Evolutionary conservation across 805 yeast species (phyloP), one percentile per base, ranked within the genome.

Genomic region (Lipomyces starkeyi): DNA sequence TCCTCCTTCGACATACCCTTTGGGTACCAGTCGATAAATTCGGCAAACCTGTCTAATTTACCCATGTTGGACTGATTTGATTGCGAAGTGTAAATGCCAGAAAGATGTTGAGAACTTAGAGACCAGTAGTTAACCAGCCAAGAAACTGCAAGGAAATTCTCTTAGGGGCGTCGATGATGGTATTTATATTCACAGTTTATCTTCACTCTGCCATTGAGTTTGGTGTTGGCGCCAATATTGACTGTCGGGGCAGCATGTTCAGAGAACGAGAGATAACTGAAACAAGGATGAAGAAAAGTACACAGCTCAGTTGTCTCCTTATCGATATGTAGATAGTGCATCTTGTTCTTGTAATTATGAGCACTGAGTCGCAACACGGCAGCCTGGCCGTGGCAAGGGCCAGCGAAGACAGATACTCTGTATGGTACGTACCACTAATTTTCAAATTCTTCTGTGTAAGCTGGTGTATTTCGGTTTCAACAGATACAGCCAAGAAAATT

Each of bases 1-100:
- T 83, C 86, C 69, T 82, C 82, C 75, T 82, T 79, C 2, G 88
- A 70, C 69, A 75, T 59, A 20, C 35, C 67, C 59, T 58, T 56
- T 22, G 71, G 71, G 29, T 62, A 68, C 71, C 71, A 68, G 52
- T 56, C 71, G 34, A 66, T 63, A 5, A 35, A 34, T 53, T 65
- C 71, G 11, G 59, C 67, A 25, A 68, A 54, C n/a, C 54, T 32
- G 14, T 62, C 54, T 0, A 49, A 5, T 1, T 1, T 11, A 8
- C 54, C 54, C 54, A 49, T 49, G 25, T 6, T 37, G 43, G 40
- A 35, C 40, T 35, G 17, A 9, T 43, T 3, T n/a, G 17, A 37
- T 35, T 1, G 14, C 3, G 43, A 5, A 37, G 13, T 37, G 17
- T 13, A 37, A 37, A 37, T 13, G 13, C 17, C 43, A 37, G 17